A percentile compares a stretch with the other conserved stretches of the same genome.
Conservation (phyloP, 306 rosid species). For the Sphenostylis stenocarpa region DNA sequence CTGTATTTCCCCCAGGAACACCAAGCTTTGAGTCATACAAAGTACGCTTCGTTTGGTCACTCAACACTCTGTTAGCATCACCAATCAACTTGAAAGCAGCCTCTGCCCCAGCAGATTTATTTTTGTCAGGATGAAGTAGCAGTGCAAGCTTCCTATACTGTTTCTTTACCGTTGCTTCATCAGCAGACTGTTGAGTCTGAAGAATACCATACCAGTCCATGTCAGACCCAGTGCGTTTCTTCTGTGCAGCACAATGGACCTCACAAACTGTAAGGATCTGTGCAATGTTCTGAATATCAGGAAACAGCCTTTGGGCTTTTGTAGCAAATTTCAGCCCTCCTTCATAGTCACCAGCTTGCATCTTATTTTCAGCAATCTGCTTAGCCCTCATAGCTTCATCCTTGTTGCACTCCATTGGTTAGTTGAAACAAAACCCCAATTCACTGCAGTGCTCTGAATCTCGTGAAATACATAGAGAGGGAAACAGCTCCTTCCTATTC, state of each 20-base stretch:
- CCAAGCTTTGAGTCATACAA: conserved; percentile 47
- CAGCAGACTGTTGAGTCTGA: conserved; percentile 48
- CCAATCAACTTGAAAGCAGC: conserved; percentile 90
- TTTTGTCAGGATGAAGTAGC: conserved; percentile 93
- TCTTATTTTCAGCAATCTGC: conserved; percentile 63
- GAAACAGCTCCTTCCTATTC: conserved; percentile 12
- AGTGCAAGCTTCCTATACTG: conserved; percentile 85
- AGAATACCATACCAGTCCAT: conserved; percentile 92
- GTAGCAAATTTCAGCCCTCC: conserved; percentile 75
- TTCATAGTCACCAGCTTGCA: conserved; percentile 61
- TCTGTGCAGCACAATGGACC: conserved; percentile 79
- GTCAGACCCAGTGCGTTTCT: conserved; percentile 53
- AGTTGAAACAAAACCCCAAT: conserved; percentile 33
- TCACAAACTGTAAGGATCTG: conserved; percentile 73
- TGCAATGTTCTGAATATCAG: conserved; percentile 65
- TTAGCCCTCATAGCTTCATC: conserved; percentile 83
- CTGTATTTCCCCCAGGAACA: conserved; percentile 33
- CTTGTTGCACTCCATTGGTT: conserved; percentile 90
- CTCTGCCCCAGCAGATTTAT: conserved; percentile 84
- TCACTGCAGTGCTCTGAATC: conserved; percentile 13
- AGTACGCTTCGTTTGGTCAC: conserved; percentile 58
- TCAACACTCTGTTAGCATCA: conserved; percentile 76
- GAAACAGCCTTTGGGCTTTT: conserved; percentile 67
- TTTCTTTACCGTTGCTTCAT: conserved; percentile 62
- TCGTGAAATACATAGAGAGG: not conserved